Evolutionary conservation across 352 stramenopile genomes (phyloP), one percentile per base, ranked within the genome.

Genomic region (Phytophthora capsici): DNA sequence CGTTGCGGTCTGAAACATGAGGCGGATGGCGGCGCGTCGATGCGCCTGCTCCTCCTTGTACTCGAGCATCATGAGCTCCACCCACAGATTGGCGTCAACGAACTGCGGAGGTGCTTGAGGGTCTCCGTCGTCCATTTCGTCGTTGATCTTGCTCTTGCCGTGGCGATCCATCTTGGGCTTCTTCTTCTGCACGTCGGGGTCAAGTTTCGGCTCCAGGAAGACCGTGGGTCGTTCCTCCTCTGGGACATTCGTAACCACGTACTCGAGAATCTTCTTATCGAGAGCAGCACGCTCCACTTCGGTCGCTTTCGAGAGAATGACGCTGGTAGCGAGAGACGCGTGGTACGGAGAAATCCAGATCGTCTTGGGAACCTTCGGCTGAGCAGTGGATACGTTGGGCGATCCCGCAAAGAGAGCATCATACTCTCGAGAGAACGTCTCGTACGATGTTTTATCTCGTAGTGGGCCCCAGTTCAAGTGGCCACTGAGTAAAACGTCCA

Each of bases 11-110:
- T 97, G 90, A 46, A 98, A 98, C 93, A 98, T 98, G 1, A 98
- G 65, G 0, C 92, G 90, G 40, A 98, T 91, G 14, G 91, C 91
- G 16, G 90, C 90, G 5, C 85, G 76, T 1, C 93, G 86, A 57
- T 97, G 93, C 0, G 91, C 89, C 64, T 98, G 92, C 58, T 98
- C 93, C 50, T 96, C 89, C 30, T 95, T 94, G 71, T 98, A 97
- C 69, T 97, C 87, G 46, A 91, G 77, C 80, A 95, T 89, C 85
- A 95, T 93, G n/a, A 94, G 69, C 30, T 93, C 82, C 3, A 94
- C 66, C 87, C 87, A 95, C 2, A 93, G 60, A 30, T 90, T 80
- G 1, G 86, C 87, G 17, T 95, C 87, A 0, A 95, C 69, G 23
- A 92, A 93, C 44, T 89, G 80, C 14, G 57, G 54, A 0, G 40